Conservation (phyloP, 495 filamentous ascomycete genomes). For the Neurospora sp. region DNA sequence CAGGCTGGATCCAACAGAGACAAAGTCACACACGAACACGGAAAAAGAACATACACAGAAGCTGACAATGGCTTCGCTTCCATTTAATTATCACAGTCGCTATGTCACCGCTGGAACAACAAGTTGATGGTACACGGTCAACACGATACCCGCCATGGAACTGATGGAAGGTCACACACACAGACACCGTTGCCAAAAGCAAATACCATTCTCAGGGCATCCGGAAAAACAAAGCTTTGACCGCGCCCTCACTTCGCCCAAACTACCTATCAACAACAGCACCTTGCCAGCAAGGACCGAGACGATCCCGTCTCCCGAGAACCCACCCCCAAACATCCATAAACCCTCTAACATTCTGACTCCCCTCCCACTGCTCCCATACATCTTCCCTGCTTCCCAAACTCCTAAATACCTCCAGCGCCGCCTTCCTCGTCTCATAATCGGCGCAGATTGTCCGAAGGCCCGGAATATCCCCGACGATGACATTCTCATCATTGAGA, state of each 20-base stretch:
- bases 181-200: background rate
- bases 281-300: background rate
- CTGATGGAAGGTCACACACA: too few species aligned
- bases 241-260: background rate
- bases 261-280: background rate
- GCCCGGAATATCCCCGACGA: too few species aligned
- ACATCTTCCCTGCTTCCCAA: background rate
- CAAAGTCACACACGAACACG: too few species aligned
- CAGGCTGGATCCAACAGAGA: too few species aligned
- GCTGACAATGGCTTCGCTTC: too few species aligned
- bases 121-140: too few species aligned
- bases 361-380: background rate
- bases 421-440: background rate
- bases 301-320: background rate
- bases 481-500: too few species aligned
- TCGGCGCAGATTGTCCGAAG: background rate
- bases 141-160: too few species aligned
- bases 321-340: background rate
- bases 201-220: background rate
- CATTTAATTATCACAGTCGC: too few species aligned
- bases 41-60: too few species aligned
- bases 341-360: background rate
- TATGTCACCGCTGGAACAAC: too few species aligned
- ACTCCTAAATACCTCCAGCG: background rate
- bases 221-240: background rate